phyloP scores from a whole-genome alignment of 495 filamentous ascomycete species.

The Xylaria sp. region DNA sequence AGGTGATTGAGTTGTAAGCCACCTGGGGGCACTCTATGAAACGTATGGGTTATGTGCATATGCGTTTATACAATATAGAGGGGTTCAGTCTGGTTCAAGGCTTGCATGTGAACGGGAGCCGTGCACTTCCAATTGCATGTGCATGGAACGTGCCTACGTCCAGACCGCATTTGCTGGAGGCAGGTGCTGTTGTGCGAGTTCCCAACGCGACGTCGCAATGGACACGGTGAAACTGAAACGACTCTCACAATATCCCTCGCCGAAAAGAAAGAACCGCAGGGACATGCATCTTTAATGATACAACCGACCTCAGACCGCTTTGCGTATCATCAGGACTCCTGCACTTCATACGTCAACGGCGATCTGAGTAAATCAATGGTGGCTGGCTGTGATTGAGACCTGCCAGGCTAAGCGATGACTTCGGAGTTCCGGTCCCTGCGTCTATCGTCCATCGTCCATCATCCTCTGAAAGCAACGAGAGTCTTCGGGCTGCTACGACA shows the following conservation, averaged over 20 bases:
- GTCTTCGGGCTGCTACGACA: not conserved
- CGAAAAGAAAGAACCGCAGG: not conserved
- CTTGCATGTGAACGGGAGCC: too few species aligned
- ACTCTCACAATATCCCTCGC: not conserved
- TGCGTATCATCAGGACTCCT: not conserved
- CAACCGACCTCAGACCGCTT: not conserved
- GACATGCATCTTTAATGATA: not conserved
- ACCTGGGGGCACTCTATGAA: too few species aligned
- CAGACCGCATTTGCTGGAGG: too few species aligned
- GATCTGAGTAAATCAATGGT: not conserved
- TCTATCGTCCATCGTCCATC: not conserved
- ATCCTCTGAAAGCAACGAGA: not conserved
- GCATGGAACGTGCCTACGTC: not conserved
- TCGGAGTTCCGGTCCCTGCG: not conserved
- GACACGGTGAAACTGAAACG: slow-evolving; percentile 5
- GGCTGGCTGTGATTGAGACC: slow-evolving; percentile 9
- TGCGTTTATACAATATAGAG: slow-evolving; percentile 15
- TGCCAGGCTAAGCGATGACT: slow-evolving; percentile 5
- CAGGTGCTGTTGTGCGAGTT: not conserved
- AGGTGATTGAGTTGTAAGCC: too few species aligned
- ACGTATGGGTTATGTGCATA: slow-evolving; percentile 2
- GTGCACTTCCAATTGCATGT: not conserved
- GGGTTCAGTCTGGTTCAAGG: too few species aligned
- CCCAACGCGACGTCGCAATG: slow-evolving; percentile 2
- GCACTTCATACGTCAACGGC: not conserved